Conservation (phyloP, 371 early-diverging fungal species). For the Entomophthora muscae region DNA sequence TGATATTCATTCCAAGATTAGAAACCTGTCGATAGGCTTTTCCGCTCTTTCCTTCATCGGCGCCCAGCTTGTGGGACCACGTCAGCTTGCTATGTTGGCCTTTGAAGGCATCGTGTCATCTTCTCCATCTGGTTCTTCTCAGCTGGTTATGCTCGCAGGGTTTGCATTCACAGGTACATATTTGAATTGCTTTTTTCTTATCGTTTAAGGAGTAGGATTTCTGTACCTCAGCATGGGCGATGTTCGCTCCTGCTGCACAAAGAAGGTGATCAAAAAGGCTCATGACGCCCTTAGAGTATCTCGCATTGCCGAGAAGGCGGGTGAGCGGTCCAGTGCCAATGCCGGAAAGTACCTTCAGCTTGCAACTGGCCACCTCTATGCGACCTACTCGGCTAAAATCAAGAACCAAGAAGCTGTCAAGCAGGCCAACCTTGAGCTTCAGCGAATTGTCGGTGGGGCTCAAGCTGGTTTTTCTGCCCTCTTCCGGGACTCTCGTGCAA, state of each 20-base stretch:
- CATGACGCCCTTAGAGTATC: not conserved
- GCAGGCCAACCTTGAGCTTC: not conserved
- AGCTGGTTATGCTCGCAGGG: not conserved
- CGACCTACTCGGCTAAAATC: not conserved
- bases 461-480: not conserved
- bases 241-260: not conserved
- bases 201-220: not conserved
- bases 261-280: not conserved
- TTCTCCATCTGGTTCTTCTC: not conserved
- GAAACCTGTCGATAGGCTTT: not conserved
- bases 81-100: not conserved
- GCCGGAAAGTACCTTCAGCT: not conserved
- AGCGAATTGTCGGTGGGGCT: not conserved
- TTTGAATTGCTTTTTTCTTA: not conserved
- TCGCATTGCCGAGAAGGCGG: not conserved
- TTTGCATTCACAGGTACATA: not conserved
- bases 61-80: not conserved
- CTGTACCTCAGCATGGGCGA: not conserved
- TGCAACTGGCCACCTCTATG: not conserved
- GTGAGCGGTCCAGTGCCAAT: not conserved
- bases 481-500: not conserved
- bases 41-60: constrained; percentile 1
- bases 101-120: not conserved
- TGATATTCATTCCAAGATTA: not conserved
- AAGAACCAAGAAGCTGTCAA: not conserved